These are phyloP conservation scores for Colletotrichum liriopes DNA, from an alignment of 2,329 filamentous ascomycete genomes.

Conservation along the genomic window DNA sequence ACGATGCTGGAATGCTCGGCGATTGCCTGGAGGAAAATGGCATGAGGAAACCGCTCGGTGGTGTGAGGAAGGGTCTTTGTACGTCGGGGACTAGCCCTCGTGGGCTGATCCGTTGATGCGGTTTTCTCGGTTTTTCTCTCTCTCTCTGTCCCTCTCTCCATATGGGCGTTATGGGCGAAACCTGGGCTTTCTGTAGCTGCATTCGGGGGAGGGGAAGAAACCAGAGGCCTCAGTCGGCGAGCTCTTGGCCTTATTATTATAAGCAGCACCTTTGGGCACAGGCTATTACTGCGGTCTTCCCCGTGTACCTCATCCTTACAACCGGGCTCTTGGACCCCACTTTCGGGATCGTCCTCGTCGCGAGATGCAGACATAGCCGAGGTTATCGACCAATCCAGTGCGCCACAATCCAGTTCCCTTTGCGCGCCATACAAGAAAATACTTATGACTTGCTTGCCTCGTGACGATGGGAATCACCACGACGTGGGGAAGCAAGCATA, in stretches of 20 bases:
- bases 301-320: slow-evolving; percentile 35
- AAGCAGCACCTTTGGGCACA: slow-evolving; percentile 22
- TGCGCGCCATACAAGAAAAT: not conserved
- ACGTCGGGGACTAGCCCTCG: slow-evolving; percentile 2
- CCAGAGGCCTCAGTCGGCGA: slow-evolving; percentile 8
- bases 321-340: slow-evolving; percentile 40
- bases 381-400: slow-evolving; percentile 42
- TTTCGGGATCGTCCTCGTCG: slow-evolving; percentile 43
- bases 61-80: not conserved
- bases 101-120: not conserved
- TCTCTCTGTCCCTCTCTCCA: not conserved
- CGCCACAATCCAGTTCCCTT: slow-evolving; percentile 29
- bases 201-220: not conserved
- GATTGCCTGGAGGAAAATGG: slow-evolving; percentile 6
- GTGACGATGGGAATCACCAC: slow-evolving; percentile 18
- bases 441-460: slow-evolving; percentile 8
- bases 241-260: slow-evolving; percentile 31
- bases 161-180: not conserved
- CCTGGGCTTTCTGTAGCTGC: slow-evolving; percentile 2
- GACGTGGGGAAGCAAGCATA: slow-evolving; percentile 11
- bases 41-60: slow-evolving; percentile 5
- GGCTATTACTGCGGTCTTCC: slow-evolving; percentile 14
- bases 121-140: slow-evolving; percentile 1
- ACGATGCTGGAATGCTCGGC: slow-evolving; percentile 27
- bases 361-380: slow-evolving; percentile 42